Conservation (phyloP, 148 eudicot genomes). For the Amaranthus cruentus region DNA sequence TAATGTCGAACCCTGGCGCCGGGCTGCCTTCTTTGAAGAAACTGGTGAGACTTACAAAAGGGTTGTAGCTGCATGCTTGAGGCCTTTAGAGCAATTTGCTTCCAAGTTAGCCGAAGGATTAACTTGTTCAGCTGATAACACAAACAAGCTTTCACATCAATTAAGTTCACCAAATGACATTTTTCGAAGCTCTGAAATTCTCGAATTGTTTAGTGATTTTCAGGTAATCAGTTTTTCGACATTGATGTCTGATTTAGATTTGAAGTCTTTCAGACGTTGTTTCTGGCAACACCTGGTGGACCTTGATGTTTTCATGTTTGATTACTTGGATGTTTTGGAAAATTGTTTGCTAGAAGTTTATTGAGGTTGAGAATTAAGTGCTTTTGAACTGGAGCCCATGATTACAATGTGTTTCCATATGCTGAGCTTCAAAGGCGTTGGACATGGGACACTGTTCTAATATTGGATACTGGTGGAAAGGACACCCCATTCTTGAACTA, state of each 20-base stretch:
- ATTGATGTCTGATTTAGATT: not conserved
- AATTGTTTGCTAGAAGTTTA: not conserved
- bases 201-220: slow-evolving; percentile 61
- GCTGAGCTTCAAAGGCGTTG: not conserved
- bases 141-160: slow-evolving; percentile 59
- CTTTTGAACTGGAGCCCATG: not conserved
- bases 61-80: slow-evolving; percentile 61
- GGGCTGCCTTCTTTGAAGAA: slow-evolving; percentile 92
- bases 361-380: not conserved
- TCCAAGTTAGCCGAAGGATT: slow-evolving; percentile 57
- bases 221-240: slow-evolving; percentile 47
- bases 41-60: slow-evolving; percentile 88
- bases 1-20: slow-evolving; percentile 80
- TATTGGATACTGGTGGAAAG: too few relatives aligned
- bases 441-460: too few relatives aligned
- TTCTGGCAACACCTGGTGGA: not conserved
- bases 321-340: not conserved
- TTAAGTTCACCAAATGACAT: slow-evolving; percentile 48
- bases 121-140: slow-evolving; percentile 40
- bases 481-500: too few relatives aligned
- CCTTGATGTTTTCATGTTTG: not conserved
- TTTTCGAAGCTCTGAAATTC: slow-evolving; percentile 36
- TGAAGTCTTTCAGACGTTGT: not conserved
- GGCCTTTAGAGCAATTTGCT: slow-evolving; percentile 70
- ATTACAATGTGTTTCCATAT: not conserved